A percentile compares a stretch with the other conserved stretches of the same genome.
phyloP scores from a whole-genome alignment of 2,329 filamentous ascomycete species.

The Mollisia scopiformis region DNA sequence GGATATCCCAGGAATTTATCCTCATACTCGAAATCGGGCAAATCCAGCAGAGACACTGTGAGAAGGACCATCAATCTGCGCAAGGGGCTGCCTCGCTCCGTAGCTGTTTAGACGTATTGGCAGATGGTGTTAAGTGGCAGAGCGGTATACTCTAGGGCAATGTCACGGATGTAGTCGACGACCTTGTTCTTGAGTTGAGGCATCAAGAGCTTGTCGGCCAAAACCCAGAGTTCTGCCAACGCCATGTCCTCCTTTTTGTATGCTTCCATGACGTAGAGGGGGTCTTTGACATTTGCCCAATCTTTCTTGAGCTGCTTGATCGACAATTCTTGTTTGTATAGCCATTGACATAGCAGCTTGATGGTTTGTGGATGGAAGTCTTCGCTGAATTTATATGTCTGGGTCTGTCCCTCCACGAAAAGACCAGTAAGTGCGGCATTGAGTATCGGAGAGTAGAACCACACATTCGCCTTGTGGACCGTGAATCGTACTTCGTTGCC shows the following conservation, averaged over 20 bases:
- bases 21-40: too few species aligned
- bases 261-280: background rate
- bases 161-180: background rate
- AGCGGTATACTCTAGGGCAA: too few species aligned
- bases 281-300: background rate
- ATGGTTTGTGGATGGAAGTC: background rate
- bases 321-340: background rate
- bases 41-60: too few species aligned
- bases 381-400: background rate
- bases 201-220: conserved; percentile 12
- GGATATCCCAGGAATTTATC: too few species aligned
- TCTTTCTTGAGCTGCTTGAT: background rate
- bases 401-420: background rate
- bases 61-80: too few species aligned
- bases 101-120: too few species aligned
- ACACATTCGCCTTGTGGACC: background rate
- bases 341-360: background rate
- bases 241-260: background rate
- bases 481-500: background rate
- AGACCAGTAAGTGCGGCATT: background rate
- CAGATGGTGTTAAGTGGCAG: too few species aligned
- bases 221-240: conserved; percentile 8
- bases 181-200: conserved; percentile 9
- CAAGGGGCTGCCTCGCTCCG: too few species aligned
- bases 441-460: background rate